Evolutionary conservation across 805 yeast genomes (phyloP).

Genomic region (Danielia oregonensis): DNA sequence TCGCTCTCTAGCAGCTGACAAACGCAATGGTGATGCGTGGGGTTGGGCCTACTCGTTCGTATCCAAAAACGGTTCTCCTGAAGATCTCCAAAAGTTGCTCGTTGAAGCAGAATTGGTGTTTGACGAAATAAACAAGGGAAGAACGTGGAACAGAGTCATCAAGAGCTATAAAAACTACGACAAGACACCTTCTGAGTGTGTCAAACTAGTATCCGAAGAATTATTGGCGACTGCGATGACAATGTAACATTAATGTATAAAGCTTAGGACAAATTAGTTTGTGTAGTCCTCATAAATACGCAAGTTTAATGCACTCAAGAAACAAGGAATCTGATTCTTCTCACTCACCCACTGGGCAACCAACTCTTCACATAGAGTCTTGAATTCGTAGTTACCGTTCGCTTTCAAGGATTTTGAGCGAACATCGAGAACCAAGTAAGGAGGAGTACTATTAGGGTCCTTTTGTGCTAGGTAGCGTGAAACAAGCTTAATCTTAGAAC

Average conservation of each 20-base stretch:
- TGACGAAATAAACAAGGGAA: conserved; percentile 54
- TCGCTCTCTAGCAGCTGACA: conserved; percentile 54
- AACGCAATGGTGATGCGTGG: conserved; percentile 74
- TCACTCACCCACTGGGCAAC: conserved; percentile 65
- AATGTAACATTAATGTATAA: not conserved
- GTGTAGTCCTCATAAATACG: conserved; percentile 51
- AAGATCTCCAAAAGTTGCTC: conserved; percentile 4
- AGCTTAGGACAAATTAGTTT: conserved; percentile 4
- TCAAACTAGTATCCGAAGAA: conserved; percentile 27
- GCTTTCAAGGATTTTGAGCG: conserved; percentile 53
- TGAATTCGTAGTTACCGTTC: conserved; percentile 37
- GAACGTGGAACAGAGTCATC: conserved; percentile 49
- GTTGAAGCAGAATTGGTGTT: not conserved
- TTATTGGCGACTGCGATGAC: conserved; percentile 4
- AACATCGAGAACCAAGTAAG: conserved; percentile 56
- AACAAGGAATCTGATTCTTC: conserved; percentile 69
- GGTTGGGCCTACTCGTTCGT: conserved; percentile 47
- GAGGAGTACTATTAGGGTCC: conserved; percentile 17
- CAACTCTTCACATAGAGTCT: conserved; percentile 43
- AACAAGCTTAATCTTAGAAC: conserved; percentile 51
- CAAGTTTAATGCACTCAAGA: conserved; percentile 69
- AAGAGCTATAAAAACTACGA: conserved; percentile 49
- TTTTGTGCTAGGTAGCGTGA: conserved; percentile 36
- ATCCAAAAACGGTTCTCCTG: conserved; percentile 6
- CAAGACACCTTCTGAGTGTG: conserved; percentile 35